These are phyloP conservation scores for Komagataella ulmi DNA, from an alignment of 805 yeast genomes.

Conservation along the genomic window DNA sequence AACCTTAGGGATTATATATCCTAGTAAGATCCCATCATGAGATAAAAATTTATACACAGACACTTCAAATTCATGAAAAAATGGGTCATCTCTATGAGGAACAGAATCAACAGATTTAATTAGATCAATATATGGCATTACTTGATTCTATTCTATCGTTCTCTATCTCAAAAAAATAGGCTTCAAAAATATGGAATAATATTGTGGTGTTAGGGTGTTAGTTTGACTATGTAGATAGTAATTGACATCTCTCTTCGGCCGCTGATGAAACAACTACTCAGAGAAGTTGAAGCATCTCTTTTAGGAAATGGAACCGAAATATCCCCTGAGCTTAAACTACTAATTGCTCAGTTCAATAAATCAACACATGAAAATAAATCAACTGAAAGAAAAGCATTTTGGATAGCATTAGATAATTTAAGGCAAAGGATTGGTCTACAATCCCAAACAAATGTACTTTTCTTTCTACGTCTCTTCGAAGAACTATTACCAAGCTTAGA, in stretches of 20 bases:
- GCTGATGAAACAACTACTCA: not conserved
- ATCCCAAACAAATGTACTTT: not conserved
- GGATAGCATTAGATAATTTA: not conserved
- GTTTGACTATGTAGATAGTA: not conserved
- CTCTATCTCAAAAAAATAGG: conserved; percentile 8
- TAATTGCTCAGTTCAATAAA: not conserved
- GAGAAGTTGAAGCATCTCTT: not conserved
- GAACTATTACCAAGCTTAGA: not conserved
- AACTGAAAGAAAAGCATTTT: not conserved
- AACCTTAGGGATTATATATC: conserved; percentile 23
- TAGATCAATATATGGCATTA: conserved; percentile 3
- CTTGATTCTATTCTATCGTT: not conserved
- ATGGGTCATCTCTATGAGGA: conserved; percentile 13
- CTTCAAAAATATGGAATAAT: not conserved
- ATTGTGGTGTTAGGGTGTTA: not conserved
- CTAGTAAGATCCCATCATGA: conserved; percentile 22
- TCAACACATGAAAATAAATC: not conserved
- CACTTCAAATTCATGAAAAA: conserved; percentile 4
- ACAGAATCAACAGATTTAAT: conserved; percentile 16
- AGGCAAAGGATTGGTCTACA: not conserved
- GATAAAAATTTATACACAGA: conserved; percentile 19
- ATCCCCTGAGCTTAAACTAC: not conserved
- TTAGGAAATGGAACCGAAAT: not conserved
- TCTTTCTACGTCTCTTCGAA: not conserved
- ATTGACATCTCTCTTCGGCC: not conserved